Percentiles rank a stretch among this genome's conserved stretches.
Conservation (phyloP, 768 basidiomycete species). For the Mycena haematopus region DNA sequence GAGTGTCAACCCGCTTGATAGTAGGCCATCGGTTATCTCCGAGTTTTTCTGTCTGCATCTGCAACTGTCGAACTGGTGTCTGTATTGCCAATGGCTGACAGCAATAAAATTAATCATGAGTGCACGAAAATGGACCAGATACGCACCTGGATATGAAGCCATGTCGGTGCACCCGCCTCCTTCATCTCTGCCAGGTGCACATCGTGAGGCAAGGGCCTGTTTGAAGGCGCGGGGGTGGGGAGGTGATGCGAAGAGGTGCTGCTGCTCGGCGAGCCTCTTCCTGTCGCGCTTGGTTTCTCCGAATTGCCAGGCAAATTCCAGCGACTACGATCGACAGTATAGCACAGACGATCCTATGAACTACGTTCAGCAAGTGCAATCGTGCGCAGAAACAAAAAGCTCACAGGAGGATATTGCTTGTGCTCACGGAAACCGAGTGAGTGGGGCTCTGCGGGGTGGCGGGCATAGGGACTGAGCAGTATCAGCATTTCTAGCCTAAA, state of each 20-base stretch:
- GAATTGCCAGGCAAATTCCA: background rate
- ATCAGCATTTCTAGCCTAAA: background rate
- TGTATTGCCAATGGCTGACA: slow-evolving; percentile 15
- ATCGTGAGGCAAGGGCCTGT: slow-evolving; percentile 6
- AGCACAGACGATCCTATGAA: background rate
- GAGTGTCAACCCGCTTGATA: background rate
- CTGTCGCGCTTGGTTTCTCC: background rate
- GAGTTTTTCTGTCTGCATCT: background rate
- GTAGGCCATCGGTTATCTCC: background rate
- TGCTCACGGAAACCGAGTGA: background rate
- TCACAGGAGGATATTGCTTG: slow-evolving; percentile 2
- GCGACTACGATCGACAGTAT: background rate
- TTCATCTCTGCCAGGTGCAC: background rate
- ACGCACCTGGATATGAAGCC: slow-evolving; percentile 14
- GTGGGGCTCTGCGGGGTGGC: background rate
- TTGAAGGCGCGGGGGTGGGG: background rate
- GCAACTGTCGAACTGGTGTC: background rate
- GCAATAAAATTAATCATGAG: background rate
- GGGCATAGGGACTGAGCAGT: slow-evolving; percentile 8
- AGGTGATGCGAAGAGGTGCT: background rate
- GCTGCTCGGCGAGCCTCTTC: background rate
- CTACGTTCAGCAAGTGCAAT: background rate
- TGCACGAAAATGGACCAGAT: background rate
- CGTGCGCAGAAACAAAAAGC: background rate
- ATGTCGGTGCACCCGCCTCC: background rate